Evolutionary conservation across 2,329 filamentous ascomycete species (phyloP).

Genomic region (Penicillium concentricum): DNA sequence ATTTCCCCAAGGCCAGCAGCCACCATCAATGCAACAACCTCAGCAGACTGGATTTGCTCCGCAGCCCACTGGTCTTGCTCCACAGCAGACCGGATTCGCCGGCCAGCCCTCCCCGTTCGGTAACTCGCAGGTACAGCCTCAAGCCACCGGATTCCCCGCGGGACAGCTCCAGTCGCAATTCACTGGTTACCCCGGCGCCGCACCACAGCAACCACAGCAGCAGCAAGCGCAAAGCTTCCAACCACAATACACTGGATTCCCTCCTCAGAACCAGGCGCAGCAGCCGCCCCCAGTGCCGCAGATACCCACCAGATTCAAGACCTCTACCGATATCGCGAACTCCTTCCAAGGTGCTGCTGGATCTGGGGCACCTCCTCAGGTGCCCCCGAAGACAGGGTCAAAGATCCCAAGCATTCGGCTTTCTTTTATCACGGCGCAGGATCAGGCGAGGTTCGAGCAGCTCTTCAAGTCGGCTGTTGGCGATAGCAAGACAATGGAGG

Average conservation of each 20-base stretch:
- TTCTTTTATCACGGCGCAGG: constrained; percentile 91
- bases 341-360: constrained; percentile 53
- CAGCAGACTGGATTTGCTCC: constrained; percentile 52
- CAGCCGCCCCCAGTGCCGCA: constrained; percentile 24
- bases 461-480: constrained; percentile 94
- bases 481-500: constrained; percentile 79
- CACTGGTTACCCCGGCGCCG: constrained; percentile 48
- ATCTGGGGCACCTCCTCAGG: constrained; percentile 54
- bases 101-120: constrained; percentile 56
- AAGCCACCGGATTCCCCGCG: constrained; percentile 65
- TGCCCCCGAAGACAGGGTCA: constrained; percentile 62
- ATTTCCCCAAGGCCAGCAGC: constrained; percentile 46
- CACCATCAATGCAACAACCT: constrained; percentile 52
- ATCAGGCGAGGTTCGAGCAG: constrained; percentile 96
- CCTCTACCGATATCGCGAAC: constrained; percentile 63
- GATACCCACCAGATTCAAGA: constrained; percentile 58
- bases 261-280: constrained; percentile 43
- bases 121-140: constrained; percentile 58
- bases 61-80: constrained; percentile 52
- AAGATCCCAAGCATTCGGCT: constrained; percentile 93
- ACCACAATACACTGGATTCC: constrained; percentile 61
- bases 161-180: constrained; percentile 48
- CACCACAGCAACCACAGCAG: constrained; percentile 37
- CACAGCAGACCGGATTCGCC: constrained; percentile 57
- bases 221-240: constrained; percentile 45